These are phyloP conservation scores for Yamadazyma sp. DNA, from an alignment of 805 yeast genomes.

Conservation along the genomic window DNA sequence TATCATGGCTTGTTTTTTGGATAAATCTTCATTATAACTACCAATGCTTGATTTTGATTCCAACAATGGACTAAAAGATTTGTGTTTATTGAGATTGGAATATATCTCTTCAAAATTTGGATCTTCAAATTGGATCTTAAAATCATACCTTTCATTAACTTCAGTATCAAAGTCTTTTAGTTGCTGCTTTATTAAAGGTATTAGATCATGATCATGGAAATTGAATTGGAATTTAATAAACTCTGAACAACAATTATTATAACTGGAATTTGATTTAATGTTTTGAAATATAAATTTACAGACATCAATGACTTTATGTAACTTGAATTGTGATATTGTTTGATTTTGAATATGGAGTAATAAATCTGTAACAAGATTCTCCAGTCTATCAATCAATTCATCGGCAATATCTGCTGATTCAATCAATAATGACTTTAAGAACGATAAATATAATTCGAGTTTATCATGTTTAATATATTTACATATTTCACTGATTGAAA, in stretches of 20 bases:
- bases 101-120: background rate
- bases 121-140: background rate
- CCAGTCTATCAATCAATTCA: background rate
- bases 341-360: slow-evolving; percentile 6
- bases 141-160: slow-evolving; percentile 3
- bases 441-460: background rate
- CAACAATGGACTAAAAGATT: slow-evolving; percentile 1
- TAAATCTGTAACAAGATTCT: background rate
- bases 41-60: background rate
- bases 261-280: slow-evolving; percentile 1
- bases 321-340: background rate
- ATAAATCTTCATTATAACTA: slow-evolving; percentile 1
- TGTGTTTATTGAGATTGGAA: background rate
- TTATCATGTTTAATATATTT: background rate
- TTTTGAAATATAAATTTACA: background rate
- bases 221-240: slow-evolving; percentile 1
- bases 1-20: slow-evolving; percentile 26
- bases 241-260: slow-evolving; percentile 3
- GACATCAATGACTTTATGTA: background rate
- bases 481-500: background rate
- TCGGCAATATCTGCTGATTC: background rate
- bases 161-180: background rate
- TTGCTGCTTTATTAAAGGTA: background rate
- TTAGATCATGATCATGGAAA: background rate
- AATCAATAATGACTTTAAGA: background rate